Conservation (phyloP, 2,329 filamentous ascomycete species). For the Phialocephala sp. region DNA sequence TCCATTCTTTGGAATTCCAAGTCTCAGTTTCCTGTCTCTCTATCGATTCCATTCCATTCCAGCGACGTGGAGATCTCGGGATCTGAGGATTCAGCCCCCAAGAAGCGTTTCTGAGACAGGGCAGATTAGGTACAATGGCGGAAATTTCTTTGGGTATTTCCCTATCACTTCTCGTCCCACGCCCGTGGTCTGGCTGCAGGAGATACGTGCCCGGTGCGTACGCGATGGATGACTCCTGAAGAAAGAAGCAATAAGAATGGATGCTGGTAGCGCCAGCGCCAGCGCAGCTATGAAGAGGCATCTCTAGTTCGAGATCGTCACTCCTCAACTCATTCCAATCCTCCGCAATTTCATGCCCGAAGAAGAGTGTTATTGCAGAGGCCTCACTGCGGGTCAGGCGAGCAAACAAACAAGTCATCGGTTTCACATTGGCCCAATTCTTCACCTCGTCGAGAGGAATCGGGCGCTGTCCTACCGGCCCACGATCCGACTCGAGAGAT, state of each 20-base stretch:
- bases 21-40: conserved; percentile 19
- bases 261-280: not conserved
- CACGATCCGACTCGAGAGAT: not conserved
- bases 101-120: conserved; percentile 21
- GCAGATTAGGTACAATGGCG: conserved; percentile 13
- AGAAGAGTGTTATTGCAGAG: not conserved
- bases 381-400: not conserved
- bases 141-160: conserved; percentile 11
- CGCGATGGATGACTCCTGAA: not conserved
- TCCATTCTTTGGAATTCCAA: conserved; percentile 14
- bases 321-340: not conserved
- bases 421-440: not conserved
- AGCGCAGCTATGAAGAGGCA: not conserved
- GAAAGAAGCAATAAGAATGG: not conserved
- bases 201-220: not conserved
- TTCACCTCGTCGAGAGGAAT: not conserved
- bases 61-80: conserved; percentile 19
- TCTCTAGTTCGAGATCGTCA: not conserved
- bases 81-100: conserved; percentile 17
- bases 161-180: not conserved
- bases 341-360: not conserved
- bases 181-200: not conserved
- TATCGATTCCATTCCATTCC: conserved; percentile 13
- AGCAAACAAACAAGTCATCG: not conserved
- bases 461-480: not conserved